Base-by-base conservation (phyloP, 1,139 yeast genomes). In the Yamadazyma epiphylla region DNA sequence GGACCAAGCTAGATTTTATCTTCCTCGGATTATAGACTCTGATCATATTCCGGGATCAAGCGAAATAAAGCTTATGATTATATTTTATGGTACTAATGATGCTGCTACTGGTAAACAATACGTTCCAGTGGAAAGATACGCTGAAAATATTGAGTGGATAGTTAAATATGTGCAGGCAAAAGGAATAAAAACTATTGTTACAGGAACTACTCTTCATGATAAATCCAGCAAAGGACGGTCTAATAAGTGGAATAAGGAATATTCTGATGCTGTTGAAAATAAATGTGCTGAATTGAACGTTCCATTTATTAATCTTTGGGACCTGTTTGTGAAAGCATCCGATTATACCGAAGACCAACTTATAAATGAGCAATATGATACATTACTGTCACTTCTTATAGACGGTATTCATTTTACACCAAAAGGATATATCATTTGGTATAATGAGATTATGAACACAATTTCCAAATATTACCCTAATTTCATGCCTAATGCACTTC, bases 71-170 rank as follows among this genome's bases (percentile, higher is more conserved):
- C 42, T 81, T 19, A 65, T 74, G 38, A 70, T 78, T 0, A 58
- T 86, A 3, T 84, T 80, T 52, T 75, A 83, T 43, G 95, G 95
- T 1, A 71, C 94, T 8, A 86, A 86, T 47, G 95, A 86, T 51
- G 33, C 86, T 0, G 43, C 61, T 3, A 67, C 64, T 22, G 49
- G 56, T 5, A 54, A 61, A 14, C 94, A 83, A 49, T 60, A 62
- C 13, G 85, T 82, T 2, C 67, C 73, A 2, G 27, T 78, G 7
- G 67, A 58, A 1, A 60, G 70, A 35, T 84, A 60, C 47, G 35
- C 51, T 13, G 56, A 53, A 6, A 84, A 85, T 47, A 57, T 74
- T 33, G 48, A 45, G 9, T 41, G 38, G 13, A 50, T 83, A 45
- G 60, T 76, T 5, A 38, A 56, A 9, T 36, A 59, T 31, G 61